Evolutionary conservation across 441 rosid species (phyloP).

Genomic region (Populus trichocarpa): DNA sequence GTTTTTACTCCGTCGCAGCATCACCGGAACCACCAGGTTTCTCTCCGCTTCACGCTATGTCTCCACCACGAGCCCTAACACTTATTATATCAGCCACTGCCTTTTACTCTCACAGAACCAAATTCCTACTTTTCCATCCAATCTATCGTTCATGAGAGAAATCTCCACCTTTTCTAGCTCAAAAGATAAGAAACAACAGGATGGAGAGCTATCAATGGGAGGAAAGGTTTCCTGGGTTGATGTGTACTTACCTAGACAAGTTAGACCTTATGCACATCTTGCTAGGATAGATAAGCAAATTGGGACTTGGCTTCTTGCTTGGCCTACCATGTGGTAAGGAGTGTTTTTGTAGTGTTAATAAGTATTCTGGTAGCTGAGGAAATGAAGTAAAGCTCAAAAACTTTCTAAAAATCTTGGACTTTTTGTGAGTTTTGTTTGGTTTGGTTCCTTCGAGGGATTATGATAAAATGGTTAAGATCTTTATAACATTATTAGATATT

Average conservation of each 20-base stretch:
- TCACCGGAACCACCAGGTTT: too few species aligned
- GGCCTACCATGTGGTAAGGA: slow-evolving; percentile 90
- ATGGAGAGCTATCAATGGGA: slow-evolving; percentile 8
- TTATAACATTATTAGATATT: too few species aligned
- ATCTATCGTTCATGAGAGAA: slow-evolving; percentile 13
- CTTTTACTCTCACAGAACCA: too few species aligned
- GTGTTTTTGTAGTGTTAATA: too few species aligned
- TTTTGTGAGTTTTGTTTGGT: neutral
- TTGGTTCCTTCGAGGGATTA: too few species aligned
- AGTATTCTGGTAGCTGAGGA: neutral
- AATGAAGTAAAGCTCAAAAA: neutral
- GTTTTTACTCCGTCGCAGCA: too few species aligned
- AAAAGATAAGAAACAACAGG: slow-evolving; percentile 16
- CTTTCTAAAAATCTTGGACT: neutral
- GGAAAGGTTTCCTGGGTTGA: slow-evolving; percentile 25
- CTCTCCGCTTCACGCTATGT: too few species aligned
- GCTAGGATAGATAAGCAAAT: slow-evolving; percentile 90
- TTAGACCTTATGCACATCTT: slow-evolving; percentile 73
- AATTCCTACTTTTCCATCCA: neutral
- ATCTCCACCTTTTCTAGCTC: slow-evolving; percentile 37
- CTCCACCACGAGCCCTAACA: too few species aligned
- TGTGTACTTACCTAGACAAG: slow-evolving; percentile 28
- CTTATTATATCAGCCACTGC: too few species aligned
- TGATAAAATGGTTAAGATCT: too few species aligned
- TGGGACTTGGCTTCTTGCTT: slow-evolving; percentile 87